phyloP scores from a whole-genome alignment of 2,329 filamentous ascomycete genomes.

The Aotearoamyces nothofagi region DNA sequence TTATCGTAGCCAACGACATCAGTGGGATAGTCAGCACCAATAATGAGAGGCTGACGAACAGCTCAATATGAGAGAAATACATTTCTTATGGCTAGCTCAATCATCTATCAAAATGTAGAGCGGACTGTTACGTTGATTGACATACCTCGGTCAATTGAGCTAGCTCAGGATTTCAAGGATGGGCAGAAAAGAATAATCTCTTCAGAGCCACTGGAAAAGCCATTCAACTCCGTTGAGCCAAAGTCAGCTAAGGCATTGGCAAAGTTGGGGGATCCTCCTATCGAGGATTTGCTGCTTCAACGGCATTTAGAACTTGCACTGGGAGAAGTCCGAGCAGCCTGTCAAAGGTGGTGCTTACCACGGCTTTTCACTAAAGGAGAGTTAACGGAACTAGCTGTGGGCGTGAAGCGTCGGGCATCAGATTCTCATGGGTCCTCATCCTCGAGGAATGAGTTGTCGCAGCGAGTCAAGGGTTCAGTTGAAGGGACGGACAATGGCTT shows the following conservation, averaged over 20 bases:
- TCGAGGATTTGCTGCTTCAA: slow-evolving; percentile 14
- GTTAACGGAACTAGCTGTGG: slow-evolving; percentile 1
- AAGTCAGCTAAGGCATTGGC: slow-evolving; percentile 24
- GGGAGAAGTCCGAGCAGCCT: slow-evolving; percentile 8
- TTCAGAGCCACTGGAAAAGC: slow-evolving; percentile 21
- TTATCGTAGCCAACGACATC: too few species aligned
- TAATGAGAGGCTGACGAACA: too few species aligned
- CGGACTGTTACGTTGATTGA: slow-evolving; percentile 45
- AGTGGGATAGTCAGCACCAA: too few species aligned
- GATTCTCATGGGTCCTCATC: background rate
- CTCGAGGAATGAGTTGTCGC: too few species aligned
- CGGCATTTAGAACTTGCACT: slow-evolving; percentile 15
- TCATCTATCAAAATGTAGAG: slow-evolving; percentile 38
- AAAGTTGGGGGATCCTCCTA: slow-evolving; percentile 4
- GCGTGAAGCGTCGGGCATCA: background rate
- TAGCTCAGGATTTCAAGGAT: slow-evolving; percentile 33
- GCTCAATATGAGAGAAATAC: too few species aligned
- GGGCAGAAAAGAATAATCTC: slow-evolving; percentile 20
- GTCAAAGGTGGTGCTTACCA: slow-evolving; percentile 18
- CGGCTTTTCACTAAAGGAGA: slow-evolving; percentile 5
- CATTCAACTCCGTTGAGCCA: slow-evolving; percentile 37
- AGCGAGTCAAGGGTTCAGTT: background rate
- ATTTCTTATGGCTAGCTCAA: slow-evolving; percentile 16
- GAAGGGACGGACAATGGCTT: background rate
- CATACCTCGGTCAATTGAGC: slow-evolving; percentile 53